These are phyloP conservation scores for Gardenia jasminoides DNA, from an alignment of 257 asterid species.

Conservation along the genomic window DNA sequence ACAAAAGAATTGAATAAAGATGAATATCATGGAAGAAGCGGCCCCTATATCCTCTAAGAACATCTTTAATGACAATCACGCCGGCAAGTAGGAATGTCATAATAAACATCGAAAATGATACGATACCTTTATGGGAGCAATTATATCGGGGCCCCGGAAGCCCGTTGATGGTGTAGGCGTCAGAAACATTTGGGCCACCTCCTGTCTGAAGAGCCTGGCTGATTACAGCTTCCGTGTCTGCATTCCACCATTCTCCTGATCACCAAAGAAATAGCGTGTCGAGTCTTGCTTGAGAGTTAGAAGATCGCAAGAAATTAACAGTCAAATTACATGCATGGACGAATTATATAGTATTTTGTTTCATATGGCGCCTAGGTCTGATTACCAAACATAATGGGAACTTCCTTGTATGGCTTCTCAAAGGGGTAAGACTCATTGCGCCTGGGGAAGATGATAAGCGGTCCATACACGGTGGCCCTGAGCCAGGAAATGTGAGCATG, in stretches of 20 bases:
- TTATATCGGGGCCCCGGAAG: slow-evolving; percentile 66
- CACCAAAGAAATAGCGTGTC: neutral
- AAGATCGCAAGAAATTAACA: neutral
- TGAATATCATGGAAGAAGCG: neutral
- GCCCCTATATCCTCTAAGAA: neutral
- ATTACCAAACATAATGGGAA: slow-evolving; percentile 56
- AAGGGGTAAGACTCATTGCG: slow-evolving; percentile 62
- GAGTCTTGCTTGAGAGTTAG: neutral
- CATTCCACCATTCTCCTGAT: slow-evolving; percentile 78
- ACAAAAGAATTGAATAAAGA: too few relatives aligned
- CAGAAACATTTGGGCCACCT: slow-evolving; percentile 61
- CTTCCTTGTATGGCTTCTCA: slow-evolving; percentile 58
- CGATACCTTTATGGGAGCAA: slow-evolving; percentile 60
- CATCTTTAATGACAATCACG: neutral
- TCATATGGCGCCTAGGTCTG: neutral
- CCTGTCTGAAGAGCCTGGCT: slow-evolving; percentile 67
- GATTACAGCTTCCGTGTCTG: slow-evolving; percentile 60
- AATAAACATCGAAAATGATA: slow-evolving; percentile 1
- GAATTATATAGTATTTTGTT: neutral
- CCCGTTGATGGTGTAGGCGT: slow-evolving; percentile 78
- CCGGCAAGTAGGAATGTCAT: neutral
- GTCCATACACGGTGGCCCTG: slow-evolving; percentile 58
- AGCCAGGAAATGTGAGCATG: slow-evolving; percentile 73
- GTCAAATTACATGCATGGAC: neutral
- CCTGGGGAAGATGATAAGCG: slow-evolving; percentile 55